These are phyloP conservation scores for Trichaptum fuscoviolaceum DNA, from an alignment of 768 basidiomycete genomes.

Conservation along the genomic window DNA sequence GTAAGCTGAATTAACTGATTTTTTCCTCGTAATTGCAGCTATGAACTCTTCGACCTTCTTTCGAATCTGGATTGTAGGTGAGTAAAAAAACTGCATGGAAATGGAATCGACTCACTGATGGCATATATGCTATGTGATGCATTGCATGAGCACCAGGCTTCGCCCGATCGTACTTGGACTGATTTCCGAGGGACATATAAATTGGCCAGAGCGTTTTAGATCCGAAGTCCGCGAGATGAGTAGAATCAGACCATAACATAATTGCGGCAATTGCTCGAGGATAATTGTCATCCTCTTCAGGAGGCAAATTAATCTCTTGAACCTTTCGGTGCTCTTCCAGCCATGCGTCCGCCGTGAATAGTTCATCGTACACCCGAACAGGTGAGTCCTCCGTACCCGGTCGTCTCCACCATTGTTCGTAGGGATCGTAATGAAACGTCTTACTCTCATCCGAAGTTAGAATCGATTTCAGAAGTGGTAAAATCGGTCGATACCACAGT, in stretches of 20 bases:
- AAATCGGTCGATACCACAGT: background rate
- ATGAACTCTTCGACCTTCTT: background rate
- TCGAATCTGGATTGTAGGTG: background rate
- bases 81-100: background rate
- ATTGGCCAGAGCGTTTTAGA: conserved; percentile 19
- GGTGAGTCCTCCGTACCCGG: conserved; percentile 7
- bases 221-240: conserved; percentile 19
- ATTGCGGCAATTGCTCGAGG: conserved; percentile 11
- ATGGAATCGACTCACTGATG: conserved; percentile 8
- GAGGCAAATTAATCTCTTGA: conserved; percentile 13
- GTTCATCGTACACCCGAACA: conserved; percentile 20
- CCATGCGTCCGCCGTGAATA: conserved; percentile 20
- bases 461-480: background rate
- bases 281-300: conserved; percentile 17
- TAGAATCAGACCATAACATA: conserved; percentile 20
- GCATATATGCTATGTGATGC: conserved; percentile 21
- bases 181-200: conserved; percentile 19
- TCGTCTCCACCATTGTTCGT: conserved; percentile 21
- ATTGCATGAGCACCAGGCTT: conserved; percentile 11
- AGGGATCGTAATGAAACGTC: conserved; percentile 24
- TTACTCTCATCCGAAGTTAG: background rate
- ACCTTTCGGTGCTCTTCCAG: conserved; percentile 18
- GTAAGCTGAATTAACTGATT: background rate
- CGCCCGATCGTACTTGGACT: conserved; percentile 17
- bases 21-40: background rate